Conservation (phyloP, 257 asterid genomes). For the Euphrasia confusa region DNA sequence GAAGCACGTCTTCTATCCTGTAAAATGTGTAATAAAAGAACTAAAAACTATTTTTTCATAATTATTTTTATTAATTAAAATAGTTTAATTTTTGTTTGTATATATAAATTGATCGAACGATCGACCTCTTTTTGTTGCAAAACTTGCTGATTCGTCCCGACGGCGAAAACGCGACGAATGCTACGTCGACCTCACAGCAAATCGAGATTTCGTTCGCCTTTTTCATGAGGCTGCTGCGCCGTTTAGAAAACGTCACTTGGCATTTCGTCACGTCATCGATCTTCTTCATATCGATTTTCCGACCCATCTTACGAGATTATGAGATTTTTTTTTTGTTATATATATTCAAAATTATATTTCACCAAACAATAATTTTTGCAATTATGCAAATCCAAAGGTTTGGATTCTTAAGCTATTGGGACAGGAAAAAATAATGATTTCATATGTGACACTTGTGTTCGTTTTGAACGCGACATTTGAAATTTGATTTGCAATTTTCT, state of each 20-base stretch:
- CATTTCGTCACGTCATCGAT: constrained; percentile 42
- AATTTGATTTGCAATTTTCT: too few species aligned
- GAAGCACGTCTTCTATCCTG: constrained; percentile 52
- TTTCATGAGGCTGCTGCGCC: constrained; percentile 49
- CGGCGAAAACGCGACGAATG: constrained; percentile 50
- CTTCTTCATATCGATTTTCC: constrained; percentile 52
- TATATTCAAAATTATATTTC: too few species aligned
- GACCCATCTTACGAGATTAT: constrained; percentile 32
- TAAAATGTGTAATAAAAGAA: not conserved
- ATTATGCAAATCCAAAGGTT: too few species aligned
- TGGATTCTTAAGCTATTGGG: too few species aligned
- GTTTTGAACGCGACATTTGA: too few species aligned
- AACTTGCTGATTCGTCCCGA: constrained; percentile 53
- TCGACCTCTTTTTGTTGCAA: constrained; percentile 30
- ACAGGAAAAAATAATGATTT: too few species aligned
- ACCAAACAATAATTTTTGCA: too few species aligned
- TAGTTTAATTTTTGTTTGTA: not conserved
- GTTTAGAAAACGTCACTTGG: constrained; percentile 65
- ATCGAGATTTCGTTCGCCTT: constrained; percentile 42
- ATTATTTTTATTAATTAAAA: not conserved
- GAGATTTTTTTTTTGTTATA: too few species aligned
- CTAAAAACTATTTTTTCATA: too few species aligned
- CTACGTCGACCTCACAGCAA: constrained; percentile 46
- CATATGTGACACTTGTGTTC: too few species aligned
- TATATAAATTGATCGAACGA: not conserved